Percentiles rank a stretch among this genome's conserved stretches.
Conservation (phyloP, 208 protist genomes). For the Vickermania spadyakhi region DNA sequence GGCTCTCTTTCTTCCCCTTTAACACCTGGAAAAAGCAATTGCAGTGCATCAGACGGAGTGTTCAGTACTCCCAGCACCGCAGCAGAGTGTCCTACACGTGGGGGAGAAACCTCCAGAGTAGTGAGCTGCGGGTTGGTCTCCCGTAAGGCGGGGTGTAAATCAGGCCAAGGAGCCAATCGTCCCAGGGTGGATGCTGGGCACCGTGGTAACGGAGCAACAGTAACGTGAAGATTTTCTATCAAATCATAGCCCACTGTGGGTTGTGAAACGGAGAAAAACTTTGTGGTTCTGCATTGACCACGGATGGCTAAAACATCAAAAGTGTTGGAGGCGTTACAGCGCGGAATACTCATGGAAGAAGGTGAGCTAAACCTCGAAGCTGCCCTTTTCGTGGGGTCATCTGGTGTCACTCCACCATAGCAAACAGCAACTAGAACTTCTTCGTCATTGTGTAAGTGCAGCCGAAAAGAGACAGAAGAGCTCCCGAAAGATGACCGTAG, state of each 20-base stretch:
- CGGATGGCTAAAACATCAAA: too few species aligned
- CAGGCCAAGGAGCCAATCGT: neutral
- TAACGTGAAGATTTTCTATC: too few species aligned
- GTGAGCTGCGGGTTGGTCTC: neutral
- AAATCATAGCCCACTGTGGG: neutral
- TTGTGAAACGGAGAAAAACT: neutral
- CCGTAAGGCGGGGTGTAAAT: neutral
- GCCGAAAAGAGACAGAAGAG: neutral
- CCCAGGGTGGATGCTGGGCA: neutral
- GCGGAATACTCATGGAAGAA: too few species aligned
- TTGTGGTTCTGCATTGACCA: neutral
- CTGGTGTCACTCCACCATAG: neutral
- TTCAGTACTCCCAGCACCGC: too few species aligned
- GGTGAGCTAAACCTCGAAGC: too few species aligned
- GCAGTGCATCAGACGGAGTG: too few species aligned
- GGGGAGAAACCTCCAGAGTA: neutral
- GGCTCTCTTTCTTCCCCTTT: too few species aligned
- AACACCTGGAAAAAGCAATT: too few species aligned
- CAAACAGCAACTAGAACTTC: neutral
- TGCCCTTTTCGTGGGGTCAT: too few species aligned
- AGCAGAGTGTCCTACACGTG: neutral
- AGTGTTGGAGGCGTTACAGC: too few species aligned
- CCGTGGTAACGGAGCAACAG: too few species aligned
- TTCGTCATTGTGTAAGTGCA: neutral
- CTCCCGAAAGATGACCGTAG: neutral